A percentile compares a stretch with the other conserved stretches of the same genome.
These are phyloP conservation scores for Colletotrichum sp. DNA, from an alignment of 2,329 filamentous ascomycete genomes.

Conservation along the genomic window DNA sequence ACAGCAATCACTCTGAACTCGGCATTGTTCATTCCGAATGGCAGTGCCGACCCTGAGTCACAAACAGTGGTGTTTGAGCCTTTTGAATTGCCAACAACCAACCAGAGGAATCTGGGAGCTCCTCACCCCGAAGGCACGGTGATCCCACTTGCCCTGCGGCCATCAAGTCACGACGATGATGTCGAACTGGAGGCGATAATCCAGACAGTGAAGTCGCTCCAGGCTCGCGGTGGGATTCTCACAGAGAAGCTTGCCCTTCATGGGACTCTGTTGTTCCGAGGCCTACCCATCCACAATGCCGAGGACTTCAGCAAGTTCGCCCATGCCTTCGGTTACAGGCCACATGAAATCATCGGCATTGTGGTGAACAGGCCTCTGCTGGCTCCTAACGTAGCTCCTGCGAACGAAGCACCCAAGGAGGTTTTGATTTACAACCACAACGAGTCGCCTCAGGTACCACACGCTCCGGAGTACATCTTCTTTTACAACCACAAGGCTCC, in stretches of 20 bases:
- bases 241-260: slow-evolving; percentile 47
- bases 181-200: not conserved
- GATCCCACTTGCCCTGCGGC: not conserved
- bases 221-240: slow-evolving; percentile 25
- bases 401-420: slow-evolving; percentile 53
- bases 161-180: not conserved
- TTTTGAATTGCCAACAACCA: not conserved
- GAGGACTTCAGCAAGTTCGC: slow-evolving; percentile 53
- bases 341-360: slow-evolving; percentile 57
- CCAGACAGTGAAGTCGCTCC: not conserved
- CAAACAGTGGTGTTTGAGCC: not conserved
- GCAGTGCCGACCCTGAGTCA: not conserved
- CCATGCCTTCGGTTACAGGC: slow-evolving; percentile 47
- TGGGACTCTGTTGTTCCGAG: slow-evolving; percentile 51
- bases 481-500: slow-evolving; percentile 49
- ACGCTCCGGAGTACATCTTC: slow-evolving; percentile 56
- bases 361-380: slow-evolving; percentile 46
- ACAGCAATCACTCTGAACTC: not conserved
- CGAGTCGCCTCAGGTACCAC: slow-evolving; percentile 55
- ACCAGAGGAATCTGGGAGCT: not conserved
- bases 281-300: slow-evolving; percentile 47
- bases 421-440: slow-evolving; percentile 56
- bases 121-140: not conserved
- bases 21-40: not conserved
- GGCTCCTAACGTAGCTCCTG: slow-evolving; percentile 30